phyloP scores from a whole-genome alignment of 2,329 filamentous ascomycete species.

The Fusarium cicatricum region DNA sequence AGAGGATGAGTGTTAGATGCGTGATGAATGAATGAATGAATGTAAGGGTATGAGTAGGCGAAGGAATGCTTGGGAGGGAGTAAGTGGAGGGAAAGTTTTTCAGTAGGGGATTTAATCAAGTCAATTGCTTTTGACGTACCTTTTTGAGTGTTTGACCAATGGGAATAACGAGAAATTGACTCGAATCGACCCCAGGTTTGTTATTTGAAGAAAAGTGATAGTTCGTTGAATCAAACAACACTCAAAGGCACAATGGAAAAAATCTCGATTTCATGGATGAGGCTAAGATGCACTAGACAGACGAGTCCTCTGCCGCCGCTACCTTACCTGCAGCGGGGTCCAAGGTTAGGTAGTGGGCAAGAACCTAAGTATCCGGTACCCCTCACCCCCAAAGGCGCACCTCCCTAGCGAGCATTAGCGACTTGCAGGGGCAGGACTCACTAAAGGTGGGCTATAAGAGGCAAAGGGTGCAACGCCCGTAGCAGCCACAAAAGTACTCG shows the following conservation, averaged over 20 bases:
- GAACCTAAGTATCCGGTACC: conserved; percentile 6
- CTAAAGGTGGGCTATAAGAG: neutral
- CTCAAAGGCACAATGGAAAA: conserved; percentile 16
- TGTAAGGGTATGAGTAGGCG: too few species aligned
- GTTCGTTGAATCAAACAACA: conserved; percentile 9
- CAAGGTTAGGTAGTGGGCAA: too few species aligned
- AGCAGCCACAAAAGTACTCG: conserved; percentile 22
- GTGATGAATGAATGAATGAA: too few species aligned
- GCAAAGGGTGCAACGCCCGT: neutral
- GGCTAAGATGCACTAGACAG: conserved; percentile 16
- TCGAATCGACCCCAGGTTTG: conserved; percentile 3
- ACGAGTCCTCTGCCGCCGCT: neutral
- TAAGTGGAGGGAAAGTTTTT: neutral
- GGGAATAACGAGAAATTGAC: neutral
- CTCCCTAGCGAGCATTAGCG: neutral
- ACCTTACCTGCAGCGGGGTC: conserved; percentile 8
- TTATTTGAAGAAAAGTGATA: conserved; percentile 3
- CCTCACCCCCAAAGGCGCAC: neutral
- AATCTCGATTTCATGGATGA: conserved; percentile 22
- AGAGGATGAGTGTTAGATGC: neutral
- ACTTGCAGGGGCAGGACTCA: conserved; percentile 8
- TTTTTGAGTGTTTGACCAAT: neutral
- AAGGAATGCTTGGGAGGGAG: conserved; percentile 8
- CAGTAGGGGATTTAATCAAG: too few species aligned
- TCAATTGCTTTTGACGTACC: too few species aligned